phyloP scores from a whole-genome alignment of 2,329 filamentous ascomycete genomes.

The Exophiala lecanii-corni region DNA sequence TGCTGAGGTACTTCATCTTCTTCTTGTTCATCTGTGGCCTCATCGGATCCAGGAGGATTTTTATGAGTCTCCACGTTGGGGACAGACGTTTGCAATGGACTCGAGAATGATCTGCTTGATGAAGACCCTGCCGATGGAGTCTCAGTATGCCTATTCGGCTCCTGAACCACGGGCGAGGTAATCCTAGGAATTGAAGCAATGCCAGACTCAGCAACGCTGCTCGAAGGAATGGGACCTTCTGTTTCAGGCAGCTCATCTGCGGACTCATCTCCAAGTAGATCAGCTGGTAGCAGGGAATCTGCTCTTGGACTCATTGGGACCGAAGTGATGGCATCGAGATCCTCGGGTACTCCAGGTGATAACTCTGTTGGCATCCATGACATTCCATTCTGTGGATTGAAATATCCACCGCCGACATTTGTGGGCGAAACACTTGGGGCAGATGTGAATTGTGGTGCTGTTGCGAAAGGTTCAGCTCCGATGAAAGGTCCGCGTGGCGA shows the following conservation, averaged over 20 bases:
- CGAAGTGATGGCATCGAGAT: conserved; percentile 53
- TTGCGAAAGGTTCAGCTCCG: conserved; percentile 35
- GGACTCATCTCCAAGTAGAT: conserved; percentile 54
- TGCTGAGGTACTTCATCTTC: conserved; percentile 16
- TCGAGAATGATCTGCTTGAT: conserved; percentile 43
- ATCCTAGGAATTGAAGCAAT: conserved; percentile 21
- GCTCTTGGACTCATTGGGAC: conserved; percentile 62
- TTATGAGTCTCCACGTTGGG: conserved; percentile 31
- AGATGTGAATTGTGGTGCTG: conserved; percentile 41
- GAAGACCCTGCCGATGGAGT: conserved; percentile 44
- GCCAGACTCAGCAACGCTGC: conserved; percentile 6
- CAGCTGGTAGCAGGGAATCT: conserved; percentile 57
- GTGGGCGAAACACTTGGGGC: conserved; percentile 50
- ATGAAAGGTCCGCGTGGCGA: conserved; percentile 40
- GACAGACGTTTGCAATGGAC: conserved; percentile 40
- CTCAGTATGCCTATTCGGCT: conserved; percentile 33
- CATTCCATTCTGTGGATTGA: conserved; percentile 62
- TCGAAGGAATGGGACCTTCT: conserved; percentile 20
- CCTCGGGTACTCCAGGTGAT: conserved; percentile 28
- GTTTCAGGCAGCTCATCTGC: conserved; percentile 29
- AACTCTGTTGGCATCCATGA: conserved; percentile 38
- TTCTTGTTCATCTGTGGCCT: conserved; percentile 31
- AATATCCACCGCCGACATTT: conserved; percentile 48
- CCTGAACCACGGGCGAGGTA: conserved; percentile 15
- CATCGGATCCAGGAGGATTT: conserved; percentile 22